Evolutionary conservation across 805 yeast genomes (phyloP).

Genomic region (Hanseniaspora meyeri): DNA sequence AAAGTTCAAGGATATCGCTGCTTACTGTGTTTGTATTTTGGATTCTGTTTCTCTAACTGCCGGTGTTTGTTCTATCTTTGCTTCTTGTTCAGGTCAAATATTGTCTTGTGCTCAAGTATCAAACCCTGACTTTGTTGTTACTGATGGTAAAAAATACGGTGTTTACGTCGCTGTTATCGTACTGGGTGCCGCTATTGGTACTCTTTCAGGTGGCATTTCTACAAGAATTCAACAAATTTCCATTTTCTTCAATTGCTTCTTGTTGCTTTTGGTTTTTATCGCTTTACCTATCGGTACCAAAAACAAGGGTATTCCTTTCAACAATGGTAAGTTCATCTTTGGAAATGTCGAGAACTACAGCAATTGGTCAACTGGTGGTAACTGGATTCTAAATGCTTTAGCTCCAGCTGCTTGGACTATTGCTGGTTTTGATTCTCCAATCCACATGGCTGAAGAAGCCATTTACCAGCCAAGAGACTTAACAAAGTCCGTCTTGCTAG

Average conservation of each 20-base stretch:
- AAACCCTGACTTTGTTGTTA: conserved; percentile 36
- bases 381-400: conserved; percentile 37
- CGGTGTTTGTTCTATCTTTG: conserved; percentile 47
- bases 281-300: conserved; percentile 48
- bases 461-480: conserved; percentile 38
- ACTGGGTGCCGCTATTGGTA: conserved; percentile 38
- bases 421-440: conserved; percentile 59
- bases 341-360: conserved; percentile 37
- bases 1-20: conserved; percentile 33
- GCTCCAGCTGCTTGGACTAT: conserved; percentile 65
- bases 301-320: conserved; percentile 26
- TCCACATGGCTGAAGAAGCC: conserved; percentile 63
- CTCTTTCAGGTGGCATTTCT: conserved; percentile 39
- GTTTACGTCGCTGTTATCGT: conserved; percentile 46
- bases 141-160: conserved; percentile 43
- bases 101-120: conserved; percentile 37
- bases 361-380: conserved; percentile 49
- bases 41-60: conserved; percentile 49
- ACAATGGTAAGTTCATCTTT: conserved; percentile 43
- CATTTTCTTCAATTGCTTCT: conserved; percentile 37
- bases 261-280: conserved; percentile 41
- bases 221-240: conserved; percentile 46
- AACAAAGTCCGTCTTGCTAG: conserved; percentile 16
- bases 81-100: conserved; percentile 45
- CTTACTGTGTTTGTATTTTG: conserved; percentile 47